Base-by-base conservation (phyloP, 371 early-diverging fungal species). In the Rhizopus microsporus region DNA sequence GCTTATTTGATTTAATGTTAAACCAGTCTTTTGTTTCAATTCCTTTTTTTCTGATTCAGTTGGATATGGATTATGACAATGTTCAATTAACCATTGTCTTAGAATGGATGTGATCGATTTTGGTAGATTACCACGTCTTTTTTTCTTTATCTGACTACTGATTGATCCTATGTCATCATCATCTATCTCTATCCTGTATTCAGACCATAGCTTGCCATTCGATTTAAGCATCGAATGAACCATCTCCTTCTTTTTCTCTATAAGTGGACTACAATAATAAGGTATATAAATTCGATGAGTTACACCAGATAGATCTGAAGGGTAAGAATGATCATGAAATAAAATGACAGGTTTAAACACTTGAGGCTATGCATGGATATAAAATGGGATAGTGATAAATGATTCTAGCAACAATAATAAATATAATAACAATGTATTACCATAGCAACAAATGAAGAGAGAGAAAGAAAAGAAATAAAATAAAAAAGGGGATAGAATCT, bases 11-110 rank as follows among this genome's bases (percentile, higher is more conserved):
- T 80, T 82, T 53, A 83, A 57, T 3, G 74, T 82, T 39, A 92
- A 63, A 2, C 80, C 83, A 0, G 89, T 89, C 12, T 75, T 68
- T 16, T 70, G 68, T 3, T 76, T 73, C 34, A 90, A 64, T 31
- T 56, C 54, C 30, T 68, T 69, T 64, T 92, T 92, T 42, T 88
- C 86, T 1, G 78, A 80, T 45, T 88, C 90, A 7, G 76, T 82
- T 0, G 92, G 92, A 56, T 88, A 92, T 10, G 92, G 90, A 50
- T 90, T 82, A 39, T 73, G 77, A 17, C 80, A 77, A 54, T 91
- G 77, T 38, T 85, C 80, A 65, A 80, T 67, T 10, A 91, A 61
- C 89, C 91, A 91, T n/a, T 69, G 59, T 59, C 84, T 83, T 30
- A 89, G 61, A 10, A 76, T 65, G 5, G 76, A 75, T n/a, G 82